Conservation (phyloP, 225 moss, liverwort and hornwort species). For the Pseudoscleropodium purum region DNA sequence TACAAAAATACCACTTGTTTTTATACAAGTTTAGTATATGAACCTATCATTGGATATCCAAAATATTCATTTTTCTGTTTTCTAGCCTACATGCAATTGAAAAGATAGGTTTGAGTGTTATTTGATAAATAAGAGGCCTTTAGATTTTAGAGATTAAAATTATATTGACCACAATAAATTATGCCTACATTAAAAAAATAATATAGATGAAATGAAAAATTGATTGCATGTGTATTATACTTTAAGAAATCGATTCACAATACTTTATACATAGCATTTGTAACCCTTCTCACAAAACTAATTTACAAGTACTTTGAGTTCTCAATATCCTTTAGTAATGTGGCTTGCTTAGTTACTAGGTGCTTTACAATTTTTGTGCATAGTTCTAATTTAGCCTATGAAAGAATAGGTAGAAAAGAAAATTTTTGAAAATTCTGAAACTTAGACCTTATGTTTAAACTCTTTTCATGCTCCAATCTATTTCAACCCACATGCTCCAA, state of each 20-base stretch:
- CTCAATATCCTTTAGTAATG: rapidly evolving
- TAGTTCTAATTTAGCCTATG: background rate
- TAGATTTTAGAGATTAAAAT: rapidly evolving
- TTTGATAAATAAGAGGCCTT: background rate
- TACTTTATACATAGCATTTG: background rate
- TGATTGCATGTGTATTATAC: background rate
- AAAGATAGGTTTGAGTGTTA: background rate
- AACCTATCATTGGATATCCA: rapidly evolving
- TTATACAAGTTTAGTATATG: rapidly evolving
- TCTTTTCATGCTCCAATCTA: background rate
- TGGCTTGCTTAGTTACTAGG: background rate
- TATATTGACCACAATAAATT: background rate
- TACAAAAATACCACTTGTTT: rapidly evolving
- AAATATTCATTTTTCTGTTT: background rate
- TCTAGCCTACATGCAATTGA: background rate
- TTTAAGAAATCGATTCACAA: background rate
- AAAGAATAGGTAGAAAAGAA: background rate
- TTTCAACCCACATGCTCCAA: too few relatives aligned
- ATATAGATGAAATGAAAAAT: background rate
- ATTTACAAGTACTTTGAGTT: too few relatives aligned
- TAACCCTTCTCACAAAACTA: background rate
- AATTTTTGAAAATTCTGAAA: background rate
- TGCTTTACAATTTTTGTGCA: background rate
- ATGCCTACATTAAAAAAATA: background rate
- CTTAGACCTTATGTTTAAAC: background rate